phyloP scores from a whole-genome alignment of 257 asterid genomes.

The Solanum clarkiae region DNA sequence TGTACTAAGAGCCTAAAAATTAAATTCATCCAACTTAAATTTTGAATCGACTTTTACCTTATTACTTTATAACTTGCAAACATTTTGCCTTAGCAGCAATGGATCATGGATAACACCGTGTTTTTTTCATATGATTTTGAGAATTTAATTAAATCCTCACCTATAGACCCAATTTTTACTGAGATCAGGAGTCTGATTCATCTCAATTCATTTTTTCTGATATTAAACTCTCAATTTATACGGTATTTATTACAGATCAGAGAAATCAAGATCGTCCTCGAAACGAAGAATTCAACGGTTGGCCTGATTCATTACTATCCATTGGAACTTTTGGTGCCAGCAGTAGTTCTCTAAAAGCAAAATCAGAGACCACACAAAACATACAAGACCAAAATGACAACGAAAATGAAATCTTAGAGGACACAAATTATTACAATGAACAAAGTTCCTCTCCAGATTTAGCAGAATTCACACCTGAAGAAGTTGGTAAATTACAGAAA shows the following conservation, averaged over 20 bases:
- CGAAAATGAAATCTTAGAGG: conserved; percentile 16
- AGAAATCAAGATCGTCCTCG: conserved; percentile 21
- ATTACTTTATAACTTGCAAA: too few relatives aligned
- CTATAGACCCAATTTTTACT: too few relatives aligned
- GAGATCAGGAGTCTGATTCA: too few relatives aligned
- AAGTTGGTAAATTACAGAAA: conserved; percentile 57
- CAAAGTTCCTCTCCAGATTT: conserved; percentile 53
- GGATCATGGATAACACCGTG: too few relatives aligned
- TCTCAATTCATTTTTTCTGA: too few relatives aligned
- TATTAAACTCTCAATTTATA: too few relatives aligned
- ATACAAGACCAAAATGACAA: background rate
- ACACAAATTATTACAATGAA: background rate
- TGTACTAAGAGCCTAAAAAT: background rate
- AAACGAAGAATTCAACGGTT: conserved; percentile 54
- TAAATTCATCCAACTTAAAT: background rate
- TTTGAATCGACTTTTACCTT: too few relatives aligned
- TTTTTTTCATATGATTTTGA: too few relatives aligned
- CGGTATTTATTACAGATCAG: conserved; percentile 25
- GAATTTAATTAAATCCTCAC: too few relatives aligned
- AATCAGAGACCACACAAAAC: conserved; percentile 11
- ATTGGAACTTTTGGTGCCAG: conserved; percentile 79
- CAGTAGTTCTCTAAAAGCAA: conserved; percentile 11
- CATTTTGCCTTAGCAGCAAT: too few relatives aligned
- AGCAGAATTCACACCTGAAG: conserved; percentile 72
- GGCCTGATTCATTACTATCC: conserved; percentile 64